Evolutionary conservation across 805 yeast genomes (phyloP).

Genomic region (Wickerhamomyces alni): DNA sequence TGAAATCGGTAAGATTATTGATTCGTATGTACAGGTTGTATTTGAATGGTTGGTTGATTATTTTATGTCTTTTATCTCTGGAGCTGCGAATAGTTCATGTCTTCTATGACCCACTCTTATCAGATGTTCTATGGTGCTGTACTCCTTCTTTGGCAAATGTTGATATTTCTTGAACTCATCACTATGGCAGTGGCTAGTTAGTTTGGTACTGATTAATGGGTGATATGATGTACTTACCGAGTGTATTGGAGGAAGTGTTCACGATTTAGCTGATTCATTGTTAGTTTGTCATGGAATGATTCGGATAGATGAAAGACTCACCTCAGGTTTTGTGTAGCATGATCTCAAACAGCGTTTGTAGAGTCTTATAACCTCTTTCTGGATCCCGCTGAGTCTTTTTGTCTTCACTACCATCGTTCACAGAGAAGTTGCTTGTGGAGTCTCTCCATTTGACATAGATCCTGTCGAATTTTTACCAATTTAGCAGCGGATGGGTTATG

Average conservation of each 20-base stretch:
- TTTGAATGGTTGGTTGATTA: neutral
- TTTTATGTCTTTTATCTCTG: slow-evolving; percentile 62
- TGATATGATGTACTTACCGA: neutral
- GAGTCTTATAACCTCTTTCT: slow-evolving; percentile 43
- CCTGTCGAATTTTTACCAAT: too few relatives aligned
- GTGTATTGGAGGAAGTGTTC: slow-evolving; percentile 35
- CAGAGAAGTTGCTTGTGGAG: too few relatives aligned
- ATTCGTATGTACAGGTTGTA: too few relatives aligned
- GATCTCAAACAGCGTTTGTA: slow-evolving; percentile 44
- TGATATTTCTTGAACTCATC: slow-evolving; percentile 58
- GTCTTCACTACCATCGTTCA: slow-evolving; percentile 19
- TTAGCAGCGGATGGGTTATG: too few relatives aligned
- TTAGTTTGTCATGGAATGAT: neutral
- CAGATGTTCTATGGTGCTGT: slow-evolving; percentile 79
- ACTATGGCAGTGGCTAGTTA: slow-evolving; percentile 21
- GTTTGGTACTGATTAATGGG: neutral
- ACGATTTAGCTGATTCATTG: slow-evolving; percentile 28
- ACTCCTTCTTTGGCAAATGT: slow-evolving; percentile 65
- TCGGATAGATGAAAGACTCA: slow-evolving; percentile 1
- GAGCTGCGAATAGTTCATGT: slow-evolving; percentile 64
- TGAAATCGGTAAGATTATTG: too few relatives aligned
- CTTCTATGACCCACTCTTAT: slow-evolving; percentile 69
- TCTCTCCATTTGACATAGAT: too few relatives aligned
- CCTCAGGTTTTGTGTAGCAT: slow-evolving; percentile 39
- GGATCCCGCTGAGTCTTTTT: slow-evolving; percentile 39